A percentile compares a stretch with the other conserved stretches of the same genome.
These are phyloP conservation scores for Ophiostoma ulmi DNA, from an alignment of 2,329 filamentous ascomycete species.

Conservation along the genomic window DNA sequence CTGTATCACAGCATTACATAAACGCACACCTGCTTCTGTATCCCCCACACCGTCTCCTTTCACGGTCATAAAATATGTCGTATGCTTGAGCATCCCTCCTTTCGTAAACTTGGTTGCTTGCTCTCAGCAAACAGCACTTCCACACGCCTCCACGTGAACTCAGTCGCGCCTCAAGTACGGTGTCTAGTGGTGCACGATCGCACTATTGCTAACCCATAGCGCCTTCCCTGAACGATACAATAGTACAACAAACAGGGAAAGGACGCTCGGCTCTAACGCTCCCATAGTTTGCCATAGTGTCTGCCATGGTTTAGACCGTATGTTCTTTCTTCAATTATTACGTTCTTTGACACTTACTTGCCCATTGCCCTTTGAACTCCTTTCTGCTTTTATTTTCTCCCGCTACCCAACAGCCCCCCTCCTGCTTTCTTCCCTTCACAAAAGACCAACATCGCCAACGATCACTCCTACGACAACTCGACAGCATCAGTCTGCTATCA, in stretches of 20 bases:
- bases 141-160: conserved; percentile 23
- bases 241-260: conserved; percentile 19
- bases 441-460: not conserved
- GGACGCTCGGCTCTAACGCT: conserved; percentile 8
- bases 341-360: not conserved
- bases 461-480: not conserved
- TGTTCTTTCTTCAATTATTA: not conserved
- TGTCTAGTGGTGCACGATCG: not conserved
- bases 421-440: not conserved
- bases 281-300: not conserved
- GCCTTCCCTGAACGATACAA: conserved; percentile 16
- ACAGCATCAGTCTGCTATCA: not conserved
- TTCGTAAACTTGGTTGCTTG: not conserved
- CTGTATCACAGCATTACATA: not conserved
- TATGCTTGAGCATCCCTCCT: no score
- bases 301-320: not conserved
- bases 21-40: not conserved
- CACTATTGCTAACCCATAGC: conserved; percentile 14
- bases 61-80: no score
- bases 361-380: not conserved
- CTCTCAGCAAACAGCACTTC: conserved; percentile 21
- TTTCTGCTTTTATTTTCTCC: not conserved
- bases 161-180: conserved; percentile 5
- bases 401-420: not conserved
- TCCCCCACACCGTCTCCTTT: not conserved